Percentiles rank a stretch among this genome's conserved stretches.
phyloP scores from a whole-genome alignment of 257 asterid genomes.

The Solanum ossicruentum region DNA sequence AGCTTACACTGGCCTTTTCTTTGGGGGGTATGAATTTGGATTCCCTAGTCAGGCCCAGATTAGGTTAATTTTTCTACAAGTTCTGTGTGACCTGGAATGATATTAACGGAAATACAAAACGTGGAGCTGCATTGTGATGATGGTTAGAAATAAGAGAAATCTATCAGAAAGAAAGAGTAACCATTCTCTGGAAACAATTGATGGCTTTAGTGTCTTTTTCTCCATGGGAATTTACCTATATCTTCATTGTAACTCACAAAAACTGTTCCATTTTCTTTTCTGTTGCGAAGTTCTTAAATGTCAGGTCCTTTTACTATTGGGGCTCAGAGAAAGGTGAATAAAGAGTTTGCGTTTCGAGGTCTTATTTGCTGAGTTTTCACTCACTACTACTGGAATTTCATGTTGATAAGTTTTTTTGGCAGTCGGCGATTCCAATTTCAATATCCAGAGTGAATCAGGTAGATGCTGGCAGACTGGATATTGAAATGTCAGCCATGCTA shows the following conservation, averaged over 20 bases:
- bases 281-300: not conserved
- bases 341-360: not conserved
- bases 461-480: conserved; percentile 84
- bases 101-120: not conserved
- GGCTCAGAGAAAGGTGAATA: not conserved
- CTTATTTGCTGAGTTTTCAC: not conserved
- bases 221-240: not conserved
- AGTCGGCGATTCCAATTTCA: conserved; percentile 63
- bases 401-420: conserved; percentile 9
- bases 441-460: conserved; percentile 85
- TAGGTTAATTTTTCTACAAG: not conserved
- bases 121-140: not conserved
- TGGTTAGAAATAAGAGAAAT: not conserved
- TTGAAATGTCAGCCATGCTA: conserved; percentile 97
- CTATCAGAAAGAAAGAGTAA: not conserved
- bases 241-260: not conserved
- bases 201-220: not conserved
- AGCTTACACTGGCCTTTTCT: not conserved
- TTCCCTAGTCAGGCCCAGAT: not conserved
- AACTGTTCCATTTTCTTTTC: not conserved
- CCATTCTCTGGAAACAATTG: not conserved
- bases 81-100: not conserved
- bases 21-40: not conserved
- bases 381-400: not conserved
- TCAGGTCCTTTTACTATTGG: not conserved